Evolutionary conservation across 2,329 filamentous ascomycete species (phyloP), one percentile per base, ranked within the genome.

Genomic region (Purpureocillium lavendulum): DNA sequence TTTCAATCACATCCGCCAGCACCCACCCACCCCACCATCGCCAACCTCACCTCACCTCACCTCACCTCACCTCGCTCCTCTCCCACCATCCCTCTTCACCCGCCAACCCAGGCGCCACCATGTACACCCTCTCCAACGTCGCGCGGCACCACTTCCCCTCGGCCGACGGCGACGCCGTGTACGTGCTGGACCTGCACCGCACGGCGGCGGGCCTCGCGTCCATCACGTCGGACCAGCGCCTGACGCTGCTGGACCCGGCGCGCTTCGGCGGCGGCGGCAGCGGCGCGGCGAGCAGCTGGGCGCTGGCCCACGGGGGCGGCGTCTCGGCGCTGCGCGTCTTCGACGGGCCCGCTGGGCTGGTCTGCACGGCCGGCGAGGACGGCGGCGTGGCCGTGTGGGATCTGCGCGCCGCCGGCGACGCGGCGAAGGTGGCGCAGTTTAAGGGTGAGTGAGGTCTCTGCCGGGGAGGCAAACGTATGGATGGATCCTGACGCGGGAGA

Each of bases 311-410:
- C 46, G 68, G 21, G 21, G 21, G 71, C 5, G 82, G 82, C 44
- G 64, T 87, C 48, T 80, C 79, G 12, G 77, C 75, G 45, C 63
- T 86, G 24, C 70, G 72, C 38, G 65, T 72, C 1, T 72, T 77
- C 35, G 74, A 76, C 43, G 62, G 60, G 5, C 59, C 58, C 15
- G 68, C 67, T 21, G 70, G 69, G 4, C 54, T 80, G 15, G 66
- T 87, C 6, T 77, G 75, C 43, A 88, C 84, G 0, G 76, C 82
- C 1, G 85, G 85, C 35, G 75, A 83, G 56, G 80, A 88, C 54
- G 84, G 85, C 7, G 65, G 69, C 8, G 72, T 87, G 10, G 72
- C 66, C 0, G 61, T 84, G 35, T 83, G 80, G 78, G 83, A 87
- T 61, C 53, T 80, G 47, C 69, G 81, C 43, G 64, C 60, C 26